Evolutionary conservation across 1,139 yeast genomes (phyloP).

Genomic region (Saccharomyces hybrid): DNA sequence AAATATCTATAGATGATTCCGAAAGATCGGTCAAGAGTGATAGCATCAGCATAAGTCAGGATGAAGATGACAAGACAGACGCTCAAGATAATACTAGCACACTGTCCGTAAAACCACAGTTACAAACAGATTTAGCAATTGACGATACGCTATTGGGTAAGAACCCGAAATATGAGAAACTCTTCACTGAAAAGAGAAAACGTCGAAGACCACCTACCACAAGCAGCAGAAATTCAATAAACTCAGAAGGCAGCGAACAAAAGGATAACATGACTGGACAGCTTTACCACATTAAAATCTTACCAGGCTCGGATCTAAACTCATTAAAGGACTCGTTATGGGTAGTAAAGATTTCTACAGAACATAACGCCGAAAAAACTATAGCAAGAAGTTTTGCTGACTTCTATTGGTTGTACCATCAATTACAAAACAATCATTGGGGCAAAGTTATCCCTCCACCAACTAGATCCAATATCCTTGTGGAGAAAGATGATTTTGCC

Average conservation of each 20-base stretch:
- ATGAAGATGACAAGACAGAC: background rate
- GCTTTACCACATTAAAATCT: background rate
- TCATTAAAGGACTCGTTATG: background rate
- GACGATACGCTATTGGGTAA: background rate
- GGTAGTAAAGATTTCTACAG: background rate
- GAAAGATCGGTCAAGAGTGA: background rate
- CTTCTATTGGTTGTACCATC: slow-evolving; percentile 77
- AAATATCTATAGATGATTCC: background rate
- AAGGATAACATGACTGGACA: background rate
- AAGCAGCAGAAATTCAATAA: too few species aligned
- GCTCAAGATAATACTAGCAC: background rate
- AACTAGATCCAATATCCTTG: slow-evolving; percentile 61
- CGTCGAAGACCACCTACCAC: background rate
- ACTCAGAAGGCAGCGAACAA: background rate
- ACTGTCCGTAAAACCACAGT: background rate
- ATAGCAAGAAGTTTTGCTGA: slow-evolving; percentile 58
- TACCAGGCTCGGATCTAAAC: background rate
- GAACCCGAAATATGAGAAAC: background rate
- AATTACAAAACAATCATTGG: slow-evolving; percentile 71
- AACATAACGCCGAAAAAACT: background rate
- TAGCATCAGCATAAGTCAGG: background rate
- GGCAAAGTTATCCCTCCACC: slow-evolving; percentile 89
- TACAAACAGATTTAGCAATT: background rate
- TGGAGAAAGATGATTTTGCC: slow-evolving; percentile 51
- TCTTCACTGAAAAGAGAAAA: background rate